Base-by-base conservation (phyloP, 371 early-diverging fungal species). In the Lichtheimia hyalospora region DNA sequence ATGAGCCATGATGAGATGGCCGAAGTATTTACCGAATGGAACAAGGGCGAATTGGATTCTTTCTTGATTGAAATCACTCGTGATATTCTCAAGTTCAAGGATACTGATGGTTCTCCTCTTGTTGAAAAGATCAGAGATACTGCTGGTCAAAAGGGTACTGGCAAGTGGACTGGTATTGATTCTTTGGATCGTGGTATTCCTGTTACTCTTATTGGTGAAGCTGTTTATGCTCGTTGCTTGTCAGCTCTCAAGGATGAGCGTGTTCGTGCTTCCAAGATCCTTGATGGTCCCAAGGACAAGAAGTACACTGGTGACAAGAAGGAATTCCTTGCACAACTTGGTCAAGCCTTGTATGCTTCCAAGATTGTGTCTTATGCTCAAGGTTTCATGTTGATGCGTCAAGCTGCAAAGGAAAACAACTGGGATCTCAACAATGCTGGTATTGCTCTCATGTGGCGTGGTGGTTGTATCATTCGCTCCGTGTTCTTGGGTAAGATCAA, bases 81-180 rank as follows among this genome's bases (percentile, higher is more conserved):
- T 62, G 93, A 95, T 64, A 97, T 99, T 66, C 78, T 99, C 70
- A 83, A 83, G 68, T 97, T 83, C 89, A 93, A 92, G 82, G 94
- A 95, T 61, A 76, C 82, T 12, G 95, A 95, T 74, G 94, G 96
- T 62, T 65, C 66, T 51, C 86, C 92, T 49, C 75, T 98, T 55
- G 94, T 99, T 52, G 94, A 95, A 71, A 90, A 93, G 87, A 98
- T 99, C 77, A 85, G 90, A 60, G 99, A 99, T 70, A 89, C 92
- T 58, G 97, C 98, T 67, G 98, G 96, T 58, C 98, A 96, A 86
- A 99, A 99, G 88, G 99, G 99, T 68, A 99, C 99, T 44, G 99
- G 99, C 62, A 97, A 95, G 82, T 97, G 97, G 98, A 97, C 98
- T 50, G 97, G 94, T 65, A 88, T 95, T 65, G 90, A 95, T 41